These are phyloP conservation scores for Hymenoscyphus linearis DNA, from an alignment of 2,329 filamentous ascomycete genomes.

Conservation along the genomic window DNA sequence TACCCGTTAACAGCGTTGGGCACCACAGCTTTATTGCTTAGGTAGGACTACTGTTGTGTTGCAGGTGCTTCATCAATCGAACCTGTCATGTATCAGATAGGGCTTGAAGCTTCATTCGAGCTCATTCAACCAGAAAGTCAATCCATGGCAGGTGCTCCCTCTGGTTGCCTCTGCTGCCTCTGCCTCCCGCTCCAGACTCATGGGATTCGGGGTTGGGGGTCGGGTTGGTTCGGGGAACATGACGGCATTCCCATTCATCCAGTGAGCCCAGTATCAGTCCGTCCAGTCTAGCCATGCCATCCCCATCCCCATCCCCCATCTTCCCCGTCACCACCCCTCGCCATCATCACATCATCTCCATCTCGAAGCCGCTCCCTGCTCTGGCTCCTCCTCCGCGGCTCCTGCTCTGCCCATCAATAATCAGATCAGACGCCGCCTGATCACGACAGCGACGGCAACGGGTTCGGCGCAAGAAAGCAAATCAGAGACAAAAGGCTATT, in stretches of 20 bases:
- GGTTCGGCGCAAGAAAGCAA: constrained; percentile 14
- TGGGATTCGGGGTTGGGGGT: constrained; percentile 5
- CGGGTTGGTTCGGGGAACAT: constrained; percentile 12
- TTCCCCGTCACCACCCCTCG: no score
- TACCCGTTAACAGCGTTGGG: constrained; percentile 16
- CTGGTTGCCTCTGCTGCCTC: no score
- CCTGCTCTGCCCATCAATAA: background rate
- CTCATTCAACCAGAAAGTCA: no score
- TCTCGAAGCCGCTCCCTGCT: no score
- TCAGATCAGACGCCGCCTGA: constrained; percentile 4
- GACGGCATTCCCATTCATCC: constrained; percentile 10
- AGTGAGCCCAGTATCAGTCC: no score
- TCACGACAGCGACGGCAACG: constrained; percentile 4
- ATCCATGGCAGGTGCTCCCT: constrained; percentile 8
- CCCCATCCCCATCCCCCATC: no score
- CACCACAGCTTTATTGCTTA: constrained; percentile 19
- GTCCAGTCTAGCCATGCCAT: background rate
- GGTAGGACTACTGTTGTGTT: constrained; percentile 11
- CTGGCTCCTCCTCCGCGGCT: background rate
- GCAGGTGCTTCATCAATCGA: constrained; percentile 1
- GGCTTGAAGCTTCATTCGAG: constrained; percentile 1
- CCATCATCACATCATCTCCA: background rate
- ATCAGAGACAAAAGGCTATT: constrained; percentile 5
- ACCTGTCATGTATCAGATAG: constrained; percentile 16
- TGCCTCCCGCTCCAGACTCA: background rate